Evolutionary conservation across 1,284 basidiomycete species (phyloP).

Genomic region (Ustilago vetiveriae): DNA sequence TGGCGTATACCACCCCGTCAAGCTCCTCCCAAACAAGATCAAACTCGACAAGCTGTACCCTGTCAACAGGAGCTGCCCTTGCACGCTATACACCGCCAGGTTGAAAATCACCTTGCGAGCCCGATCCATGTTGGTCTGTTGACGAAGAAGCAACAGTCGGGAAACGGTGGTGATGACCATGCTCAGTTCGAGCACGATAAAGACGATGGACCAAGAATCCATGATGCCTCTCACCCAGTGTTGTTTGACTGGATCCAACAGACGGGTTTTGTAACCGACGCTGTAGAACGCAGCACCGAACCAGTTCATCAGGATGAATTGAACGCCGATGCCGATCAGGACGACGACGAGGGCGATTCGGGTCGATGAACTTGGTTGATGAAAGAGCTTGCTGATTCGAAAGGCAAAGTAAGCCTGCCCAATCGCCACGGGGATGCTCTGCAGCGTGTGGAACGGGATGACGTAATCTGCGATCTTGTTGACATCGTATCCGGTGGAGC

Average conservation of each 20-base stretch:
- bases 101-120: conserved; percentile 16
- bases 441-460: conserved; percentile 10
- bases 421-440: conserved; percentile 20
- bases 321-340: not conserved
- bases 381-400: conserved; percentile 31
- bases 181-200: conserved; percentile 16
- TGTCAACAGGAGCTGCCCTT: conserved; percentile 25
- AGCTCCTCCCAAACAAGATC: conserved; percentile 8
- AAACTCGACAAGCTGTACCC: conserved; percentile 9
- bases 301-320: conserved; percentile 17
- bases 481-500: conserved; percentile 9
- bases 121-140: conserved; percentile 16
- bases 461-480: conserved; percentile 35
- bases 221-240: conserved; percentile 19
- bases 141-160: conserved; percentile 8
- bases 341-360: not conserved
- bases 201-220: conserved; percentile 20
- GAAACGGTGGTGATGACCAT: conserved; percentile 28
- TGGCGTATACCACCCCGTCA: conserved; percentile 27
- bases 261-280: conserved; percentile 11
- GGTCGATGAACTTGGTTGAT: not conserved
- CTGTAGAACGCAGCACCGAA: conserved; percentile 21
- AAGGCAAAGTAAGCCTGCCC: conserved; percentile 32
- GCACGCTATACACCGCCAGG: conserved; percentile 28
- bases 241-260: not conserved